A percentile compares a stretch with the other conserved stretches of the same genome.
Conservation (phyloP, 2,329 filamentous ascomycete genomes). For the Epichloe coenophiala region DNA sequence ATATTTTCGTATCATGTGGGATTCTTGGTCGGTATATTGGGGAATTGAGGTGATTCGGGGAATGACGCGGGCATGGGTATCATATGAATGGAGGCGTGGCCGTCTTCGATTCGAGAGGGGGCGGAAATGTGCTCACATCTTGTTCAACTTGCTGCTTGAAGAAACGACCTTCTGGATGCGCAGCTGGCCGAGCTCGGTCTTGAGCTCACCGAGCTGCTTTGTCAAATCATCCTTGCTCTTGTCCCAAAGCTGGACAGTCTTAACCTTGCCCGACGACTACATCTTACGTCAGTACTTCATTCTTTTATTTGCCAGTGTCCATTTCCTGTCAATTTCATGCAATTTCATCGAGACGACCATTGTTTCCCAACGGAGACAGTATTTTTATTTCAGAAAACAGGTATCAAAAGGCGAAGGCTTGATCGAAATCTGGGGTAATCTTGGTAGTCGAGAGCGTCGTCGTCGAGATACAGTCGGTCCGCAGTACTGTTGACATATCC, state of each 20-base stretch:
- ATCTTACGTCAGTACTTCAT: neutral
- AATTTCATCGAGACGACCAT: neutral
- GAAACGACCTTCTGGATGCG: slow-evolving; percentile 98
- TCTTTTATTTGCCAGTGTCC: neutral
- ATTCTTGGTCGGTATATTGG: neutral
- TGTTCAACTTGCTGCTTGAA: slow-evolving; percentile 88
- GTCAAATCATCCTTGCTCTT: slow-evolving; percentile 98
- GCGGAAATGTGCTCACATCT: slow-evolving; percentile 58
- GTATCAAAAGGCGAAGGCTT: no score
- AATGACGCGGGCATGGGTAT: slow-evolving; percentile 1
- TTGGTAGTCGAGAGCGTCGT: neutral
- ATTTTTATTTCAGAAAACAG: neutral
- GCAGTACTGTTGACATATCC: neutral
- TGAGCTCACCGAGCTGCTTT: slow-evolving; percentile 89
- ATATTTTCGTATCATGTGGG: neutral
- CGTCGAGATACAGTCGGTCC: neutral
- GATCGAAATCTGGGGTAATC: neutral
- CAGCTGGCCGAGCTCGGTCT: slow-evolving; percentile 91
- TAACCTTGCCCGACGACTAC: slow-evolving; percentile 56
- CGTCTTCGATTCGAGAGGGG: neutral
- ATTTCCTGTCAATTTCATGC: neutral
- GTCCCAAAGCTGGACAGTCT: slow-evolving; percentile 91
- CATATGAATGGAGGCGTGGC: neutral
- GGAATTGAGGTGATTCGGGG: no score
- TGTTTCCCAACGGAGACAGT: neutral